A percentile compares a stretch with the other conserved stretches of the same genome.
phyloP scores from a whole-genome alignment of 495 filamentous ascomycete species.

The Penicillium lagena region DNA sequence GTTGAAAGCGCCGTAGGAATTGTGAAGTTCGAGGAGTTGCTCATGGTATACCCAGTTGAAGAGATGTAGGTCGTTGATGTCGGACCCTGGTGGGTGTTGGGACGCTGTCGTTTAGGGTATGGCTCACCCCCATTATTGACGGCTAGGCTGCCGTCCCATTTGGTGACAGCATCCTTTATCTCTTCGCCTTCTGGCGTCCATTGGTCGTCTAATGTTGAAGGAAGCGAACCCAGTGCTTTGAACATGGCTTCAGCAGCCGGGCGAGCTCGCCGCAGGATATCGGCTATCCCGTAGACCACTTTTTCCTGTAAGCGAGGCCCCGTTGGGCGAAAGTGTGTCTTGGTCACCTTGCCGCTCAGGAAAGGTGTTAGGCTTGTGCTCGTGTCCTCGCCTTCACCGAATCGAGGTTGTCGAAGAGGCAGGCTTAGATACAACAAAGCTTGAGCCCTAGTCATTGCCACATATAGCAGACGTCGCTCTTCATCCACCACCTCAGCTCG shows the following conservation, averaged over 20 bases:
- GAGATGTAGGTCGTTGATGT: constrained; percentile 17
- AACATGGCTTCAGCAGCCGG: constrained; percentile 46
- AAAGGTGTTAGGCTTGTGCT: constrained; percentile 57
- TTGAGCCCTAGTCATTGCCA: constrained; percentile 96
- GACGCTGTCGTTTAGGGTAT: constrained; percentile 28
- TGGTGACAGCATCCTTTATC: constrained; percentile 27
- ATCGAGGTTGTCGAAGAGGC: constrained; percentile 57
- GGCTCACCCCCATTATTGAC: constrained; percentile 12
- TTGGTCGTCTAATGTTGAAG: constrained; percentile 54
- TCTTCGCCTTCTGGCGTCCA: constrained; percentile 58
- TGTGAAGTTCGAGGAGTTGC: constrained; percentile 23
- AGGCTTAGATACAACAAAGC: constrained; percentile 86
- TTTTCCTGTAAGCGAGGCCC: constrained; percentile 52
- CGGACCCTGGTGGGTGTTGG: constrained; percentile 17
- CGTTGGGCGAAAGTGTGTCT: constrained; percentile 43
- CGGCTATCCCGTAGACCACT: constrained; percentile 52
- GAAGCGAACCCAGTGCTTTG: constrained; percentile 30
- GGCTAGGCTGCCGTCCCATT: constrained; percentile 26
- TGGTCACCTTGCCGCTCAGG: constrained; percentile 43
- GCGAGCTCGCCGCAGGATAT: constrained; percentile 53
- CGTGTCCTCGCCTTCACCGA: constrained; percentile 41
- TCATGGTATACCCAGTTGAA: constrained; percentile 19
- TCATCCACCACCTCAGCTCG: constrained; percentile 85
- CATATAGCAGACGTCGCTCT: constrained; percentile 86
- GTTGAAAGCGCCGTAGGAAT: constrained; percentile 28